These are phyloP conservation scores for Saprolegnia diclina DNA, from an alignment of 352 stramenopile genomes.

Conservation along the genomic window DNA sequence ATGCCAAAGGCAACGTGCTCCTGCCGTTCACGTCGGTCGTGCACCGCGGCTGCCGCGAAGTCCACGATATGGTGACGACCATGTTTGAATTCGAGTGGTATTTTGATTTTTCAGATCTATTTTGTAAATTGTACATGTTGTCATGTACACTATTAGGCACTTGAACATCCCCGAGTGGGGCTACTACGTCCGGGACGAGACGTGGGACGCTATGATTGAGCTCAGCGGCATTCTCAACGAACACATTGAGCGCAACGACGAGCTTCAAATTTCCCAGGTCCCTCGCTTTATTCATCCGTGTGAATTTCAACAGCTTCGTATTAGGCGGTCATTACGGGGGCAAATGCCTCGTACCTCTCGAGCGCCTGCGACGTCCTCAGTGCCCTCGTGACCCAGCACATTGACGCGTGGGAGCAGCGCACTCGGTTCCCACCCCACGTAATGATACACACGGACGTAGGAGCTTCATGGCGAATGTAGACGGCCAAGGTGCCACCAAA, in stretches of 20 bases:
- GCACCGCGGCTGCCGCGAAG: conserved; percentile 50
- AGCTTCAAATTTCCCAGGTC: conserved; percentile 73
- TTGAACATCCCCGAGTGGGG: conserved; percentile 78
- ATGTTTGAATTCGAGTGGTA: conserved; percentile 74
- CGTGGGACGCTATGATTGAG: conserved; percentile 61
- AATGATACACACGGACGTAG: not conserved
- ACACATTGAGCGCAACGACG: conserved; percentile 61
- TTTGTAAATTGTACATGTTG: conserved; percentile 29
- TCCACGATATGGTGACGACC: conserved; percentile 57
- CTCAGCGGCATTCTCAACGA: conserved; percentile 71
- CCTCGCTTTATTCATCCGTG: not conserved
- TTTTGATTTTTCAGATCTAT: not conserved
- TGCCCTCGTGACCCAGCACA: conserved; percentile 54
- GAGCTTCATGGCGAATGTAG: not conserved
- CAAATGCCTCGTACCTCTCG: conserved; percentile 63
- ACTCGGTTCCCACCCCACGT: conserved; percentile 31
- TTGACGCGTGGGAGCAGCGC: conserved; percentile 57
- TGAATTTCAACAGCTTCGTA: not conserved
- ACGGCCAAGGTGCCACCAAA: not conserved
- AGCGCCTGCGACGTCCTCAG: conserved; percentile 64
- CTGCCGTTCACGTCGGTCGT: conserved; percentile 67
- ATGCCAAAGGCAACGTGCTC: conserved; percentile 43
- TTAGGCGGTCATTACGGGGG: conserved; percentile 60
- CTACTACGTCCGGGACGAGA: conserved; percentile 65
- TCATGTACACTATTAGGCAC: conserved; percentile 31